A percentile compares a stretch with the other conserved stretches of the same genome.
Evolutionary conservation across 2,329 filamentous ascomycete species (phyloP).

Genomic region (Lecanicillium sp.): DNA sequence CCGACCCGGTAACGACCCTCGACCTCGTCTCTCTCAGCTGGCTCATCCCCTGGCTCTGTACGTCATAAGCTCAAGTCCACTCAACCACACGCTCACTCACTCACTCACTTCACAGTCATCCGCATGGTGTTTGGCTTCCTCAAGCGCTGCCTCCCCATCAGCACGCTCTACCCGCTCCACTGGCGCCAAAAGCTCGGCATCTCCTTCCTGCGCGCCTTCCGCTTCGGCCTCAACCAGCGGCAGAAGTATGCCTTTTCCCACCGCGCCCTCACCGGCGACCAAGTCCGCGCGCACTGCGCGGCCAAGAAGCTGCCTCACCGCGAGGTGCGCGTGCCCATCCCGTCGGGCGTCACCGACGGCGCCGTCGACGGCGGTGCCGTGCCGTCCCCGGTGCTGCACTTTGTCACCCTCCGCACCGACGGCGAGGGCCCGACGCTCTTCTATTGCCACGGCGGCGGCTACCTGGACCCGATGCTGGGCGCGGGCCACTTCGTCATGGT

Average conservation of each 20-base stretch:
- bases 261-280: not conserved
- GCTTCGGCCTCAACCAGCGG: not conserved
- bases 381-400: conserved; percentile 10
- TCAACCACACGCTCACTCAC: too few species aligned
- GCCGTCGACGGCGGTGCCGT: not conserved
- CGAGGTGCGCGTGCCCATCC: conserved; percentile 1
- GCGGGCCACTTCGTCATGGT: conserved; percentile 14
- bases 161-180: conserved; percentile 1
- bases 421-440: conserved; percentile 9
- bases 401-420: conserved; percentile 9
- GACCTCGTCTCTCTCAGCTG: too few species aligned
- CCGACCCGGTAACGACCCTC: too few species aligned
- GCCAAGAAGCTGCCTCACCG: conserved; percentile 1
- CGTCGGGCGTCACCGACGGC: not conserved
- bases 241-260: conserved; percentile 1
- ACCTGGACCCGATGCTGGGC: conserved; percentile 12
- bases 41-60: too few species aligned
- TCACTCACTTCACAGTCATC: not conserved
- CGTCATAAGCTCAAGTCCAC: too few species aligned
- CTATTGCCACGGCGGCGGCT: conserved; percentile 18
- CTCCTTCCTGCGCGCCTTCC: conserved; percentile 1
- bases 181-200: conserved; percentile 8
- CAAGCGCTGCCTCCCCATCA: not conserved
- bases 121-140: not conserved
- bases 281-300: conserved; percentile 1